Conservation (phyloP, 345 rosid genomes). For the Gossypium sturtianum region DNA sequence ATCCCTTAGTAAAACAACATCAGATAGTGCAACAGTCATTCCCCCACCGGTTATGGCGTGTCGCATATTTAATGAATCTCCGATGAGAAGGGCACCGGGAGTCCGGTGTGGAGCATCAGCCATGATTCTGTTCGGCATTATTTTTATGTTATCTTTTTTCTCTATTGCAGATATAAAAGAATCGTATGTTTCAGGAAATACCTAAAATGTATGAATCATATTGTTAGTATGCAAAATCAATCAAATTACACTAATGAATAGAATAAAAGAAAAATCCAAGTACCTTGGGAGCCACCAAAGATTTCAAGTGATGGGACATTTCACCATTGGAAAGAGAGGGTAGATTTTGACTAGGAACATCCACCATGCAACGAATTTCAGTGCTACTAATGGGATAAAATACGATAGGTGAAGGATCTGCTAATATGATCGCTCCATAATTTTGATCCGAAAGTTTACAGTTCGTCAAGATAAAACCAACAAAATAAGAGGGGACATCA, state of each 20-base stretch:
- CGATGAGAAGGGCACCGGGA: slow-evolving; percentile 13
- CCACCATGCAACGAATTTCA: not conserved
- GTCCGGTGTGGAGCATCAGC: slow-evolving; percentile 32
- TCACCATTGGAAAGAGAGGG: slow-evolving; percentile 66
- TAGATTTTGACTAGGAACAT: slow-evolving; percentile 33
- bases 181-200: slow-evolving; percentile 28
- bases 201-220: slow-evolving; percentile 17
- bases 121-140: slow-evolving; percentile 48
- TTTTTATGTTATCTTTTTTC: slow-evolving; percentile 28
- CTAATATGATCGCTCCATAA: slow-evolving; percentile 46
- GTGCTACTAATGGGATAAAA: slow-evolving; percentile 56
- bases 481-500: slow-evolving; percentile 50
- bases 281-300: slow-evolving; percentile 49
- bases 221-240: not conserved
- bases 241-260: not conserved
- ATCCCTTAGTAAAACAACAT: slow-evolving; percentile 5
- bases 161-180: slow-evolving; percentile 37
- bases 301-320: slow-evolving; percentile 56
- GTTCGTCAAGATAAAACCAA: slow-evolving; percentile 59
- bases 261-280: not conserved
- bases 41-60: slow-evolving; percentile 32
- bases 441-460: slow-evolving; percentile 49
- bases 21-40: slow-evolving; percentile 16
- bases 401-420: slow-evolving; percentile 54
- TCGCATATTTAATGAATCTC: slow-evolving; percentile 16